Evolutionary conservation across 2,329 filamentous ascomycete species (phyloP), one percentile per base, ranked within the genome.

Genomic region (Pezizomycotina sp.): DNA sequence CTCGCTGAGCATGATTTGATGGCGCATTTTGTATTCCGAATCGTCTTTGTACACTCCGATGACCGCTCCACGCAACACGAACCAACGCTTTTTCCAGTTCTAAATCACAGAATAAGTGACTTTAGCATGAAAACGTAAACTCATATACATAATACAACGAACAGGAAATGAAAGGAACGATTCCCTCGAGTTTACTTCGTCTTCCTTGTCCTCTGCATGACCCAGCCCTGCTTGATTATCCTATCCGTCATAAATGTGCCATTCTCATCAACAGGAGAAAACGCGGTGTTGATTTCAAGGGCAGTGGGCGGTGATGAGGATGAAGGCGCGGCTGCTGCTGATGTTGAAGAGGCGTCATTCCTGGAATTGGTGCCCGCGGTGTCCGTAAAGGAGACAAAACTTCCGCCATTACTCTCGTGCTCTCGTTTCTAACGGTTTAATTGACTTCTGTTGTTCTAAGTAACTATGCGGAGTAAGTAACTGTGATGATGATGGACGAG

Each of bases 201-300:
- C 63, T 86, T 92, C 51, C 84, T 77, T 12, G 83, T 91, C 49
- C 86, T 73, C 60, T 92, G 92, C 53, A 78, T 69, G 24, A 92
- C 74, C 48, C 77, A 77, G 41, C 86, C 84, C 38, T 77, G 74
- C 61, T 92, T 95, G 56, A 95, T 69, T 36, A 95, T 80, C 32
- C 83, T 76, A 58, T 98, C 89, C 53, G 91, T 92, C 53, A 89
- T 84, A 56, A 92, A 98, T 58, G 82, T 89, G 45, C 89, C 89
- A 58, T 92, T 84, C 58, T 92, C 77, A 55, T 86, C 92, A 47
- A 95, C 82, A 4, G 83, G 81, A 19, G 81, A 89, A 53, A 82
- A 74, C 10, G 74, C 65, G 47, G 37, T 45, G 4, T 37, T 38
- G 38, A 41, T 38, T 22, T 45, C 42, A 25, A 45, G 35, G 9